Evolutionary conservation across 805 yeast genomes (phyloP), one percentile per base, ranked within the genome.

Genomic region (Ogataea pini): DNA sequence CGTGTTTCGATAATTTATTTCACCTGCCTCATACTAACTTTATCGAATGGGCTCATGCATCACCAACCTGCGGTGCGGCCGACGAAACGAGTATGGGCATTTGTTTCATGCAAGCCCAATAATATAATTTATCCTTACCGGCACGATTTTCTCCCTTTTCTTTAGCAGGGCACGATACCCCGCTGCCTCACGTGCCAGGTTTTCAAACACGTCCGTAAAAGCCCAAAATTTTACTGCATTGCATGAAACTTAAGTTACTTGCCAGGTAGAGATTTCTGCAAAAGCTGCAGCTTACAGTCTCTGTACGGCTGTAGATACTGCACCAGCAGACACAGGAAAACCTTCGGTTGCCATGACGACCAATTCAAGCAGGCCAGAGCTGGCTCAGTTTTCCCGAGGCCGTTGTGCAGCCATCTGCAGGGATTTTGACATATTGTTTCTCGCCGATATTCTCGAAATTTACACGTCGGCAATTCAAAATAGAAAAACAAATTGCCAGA

Each of bases 11-110:
- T 14, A 31, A n/a, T n/a, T 31, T 12, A 3, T n/a, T 24, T 16
- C 17, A 14, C 31, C 13, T 22, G 31, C 14, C 31, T 16, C 41
- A 4, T 4, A 9, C 31, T 24, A 37, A 5, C 13, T 18, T 19
- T 20, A 14, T 24, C 22, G 7, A 5, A 7, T 28, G 41, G 41
- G 41, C 41, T 37, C 41, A 25, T 37, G 41, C 31, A 25, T 24
- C 41, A 14, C 29, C 32, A 18, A 9, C 29, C n/a, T 37, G 19
- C 7, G 20, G 19, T 19, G 24, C 24, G 17, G 37, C 37, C 37
- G 14, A 6, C 41, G 41, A 37, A 37, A 37, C 28, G 7, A 37
- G n/a, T 37, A 20, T 10, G 16, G 13, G 7, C n/a, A 9, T 14
- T 24, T 24, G 13, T 16, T 7, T 12, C 32, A 24, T 37, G 41